Evolutionary conservation across 768 basidiomycete genomes (phyloP), one percentile per base, ranked within the genome.

Genomic region (Xerocomus brunneocitrinus): DNA sequence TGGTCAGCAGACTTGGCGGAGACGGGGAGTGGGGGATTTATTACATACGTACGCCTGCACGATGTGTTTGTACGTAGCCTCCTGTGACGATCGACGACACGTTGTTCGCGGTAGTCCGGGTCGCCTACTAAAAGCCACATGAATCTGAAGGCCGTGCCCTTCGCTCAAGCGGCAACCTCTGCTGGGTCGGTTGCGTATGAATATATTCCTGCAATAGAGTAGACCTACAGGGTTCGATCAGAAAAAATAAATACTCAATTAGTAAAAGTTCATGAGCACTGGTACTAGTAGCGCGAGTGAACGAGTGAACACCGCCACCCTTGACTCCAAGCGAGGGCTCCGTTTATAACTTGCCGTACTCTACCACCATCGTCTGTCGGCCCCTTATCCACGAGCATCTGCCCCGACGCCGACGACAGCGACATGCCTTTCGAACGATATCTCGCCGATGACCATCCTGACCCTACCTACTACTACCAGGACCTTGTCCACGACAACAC

Each of bases 351-450:
- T 48, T 48, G 47, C 30, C 25, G 16, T 40, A 7, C 39, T 24
- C 32, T 35, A 34, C 32, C 22, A 34, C 22, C 19, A n/a, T 30
- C n/a, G 38, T 19, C 36, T 4, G 22, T 16, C 24, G 44, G 44
- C 30, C 25, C 25, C 25, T n/a, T n/a, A 10, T 9, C 19, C 28
- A 25, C 34, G 46, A 8, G 19, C 46, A 42, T 47, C 53, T 47
- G 16, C 49, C 48, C n/a, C 40, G 31, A 19, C 50, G 43, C 35
- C 49, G 43, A 41, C 56, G 27, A 47, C 59, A 10, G 55, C 51
- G 52, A 51, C 50, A 75, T 75, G 74, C 76, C 76, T 16, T 77
- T 77, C 56, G 68, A 72, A 55, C 69, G 61, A 52, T 77, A 77
- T 60, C 67, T 77, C 32, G 40, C 62, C 32, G 63, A 71, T 32